Base-by-base conservation (phyloP, 176 grass and related monocot species). In the Rhynchospora pubera region DNA sequence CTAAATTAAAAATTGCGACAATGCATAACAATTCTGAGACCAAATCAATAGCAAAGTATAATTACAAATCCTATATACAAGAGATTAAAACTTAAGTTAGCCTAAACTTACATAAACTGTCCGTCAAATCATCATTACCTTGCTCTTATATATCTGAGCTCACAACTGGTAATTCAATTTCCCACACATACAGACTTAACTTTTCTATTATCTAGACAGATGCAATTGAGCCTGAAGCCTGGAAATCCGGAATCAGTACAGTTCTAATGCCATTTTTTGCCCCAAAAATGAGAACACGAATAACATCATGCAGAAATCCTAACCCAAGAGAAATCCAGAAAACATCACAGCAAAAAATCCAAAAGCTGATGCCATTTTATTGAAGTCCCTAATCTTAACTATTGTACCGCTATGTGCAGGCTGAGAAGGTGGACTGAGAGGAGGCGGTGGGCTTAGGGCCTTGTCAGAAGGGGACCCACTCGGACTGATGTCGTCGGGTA, bases 401-500 rank as follows among this genome's bases (percentile, higher is more conserved):
- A 4, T 32, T 30, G 73, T 28, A 30, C 53, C 50, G 75, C 83
- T 58, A 6, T 70, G 62, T 82, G 81, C 0, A 78, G 78, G 6
- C 18, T 53, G 7, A 2, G 74, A 78, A 57, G 67, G 71, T 4
- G 81, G 85, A 56, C 30, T 71, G 1, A 87, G 90, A 18, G 87
- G 85, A 13, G 60, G 67, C 5, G 24, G 85, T 28, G 11, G 72
- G 26, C 65, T 66, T 56, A 26, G 34, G 66, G 32, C 23, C 21
- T 58, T 73, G 59, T 82, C 26, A 39, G 89, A 74, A 2, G 88
- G 65, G 2, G 89, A 67, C 13, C 73, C 22, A 78, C 9, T 55
- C 4, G 42, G 70, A 6, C 12, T 34, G 4, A 65, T 65, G 62
- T 34, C 70, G 50, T 48, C 30, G 15, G 42, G 7, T 8, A 32